Base-by-base conservation (phyloP, 495 filamentous ascomycete species). In the Cercophora newfieldiana region DNA sequence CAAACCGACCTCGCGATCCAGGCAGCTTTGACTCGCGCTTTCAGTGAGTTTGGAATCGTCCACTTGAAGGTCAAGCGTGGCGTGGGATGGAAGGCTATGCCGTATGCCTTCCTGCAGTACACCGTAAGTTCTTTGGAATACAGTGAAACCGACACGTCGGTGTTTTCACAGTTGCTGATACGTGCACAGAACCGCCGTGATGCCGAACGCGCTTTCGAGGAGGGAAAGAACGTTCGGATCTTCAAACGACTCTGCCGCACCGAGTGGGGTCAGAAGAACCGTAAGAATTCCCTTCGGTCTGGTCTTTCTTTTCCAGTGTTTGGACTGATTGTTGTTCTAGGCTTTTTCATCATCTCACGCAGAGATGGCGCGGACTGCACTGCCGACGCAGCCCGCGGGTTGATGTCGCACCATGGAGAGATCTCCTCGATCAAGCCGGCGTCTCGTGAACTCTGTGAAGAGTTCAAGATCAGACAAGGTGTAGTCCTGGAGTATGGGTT, bases 41-140 rank as follows among this genome's bases (percentile, higher is more conserved):
- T 89, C 71, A 73, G 74, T 22, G 66, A 69, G 21, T 89, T 76
- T 67, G 87, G 87, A 19, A 75, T 74, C 8, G 83, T 86, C 51
- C 88, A 80, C 62, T 85, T 88, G 58, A 90, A 90, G 77, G 87
- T 90, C 51, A 81, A 83, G 26, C 85, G 86, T 12, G 87, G 87
- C 68, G 56, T 47, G 25, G 77, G 8, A 19, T 19, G 26, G 16
- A 30, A 75, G 25, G 75, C 82, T 50, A 88, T 88, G 84, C 87
- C 87, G 0, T 89, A 83, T 66, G 87, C 87, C 1, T 90, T 90
- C 66, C 82, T 78, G 61, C 87, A 89, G 72, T 90, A 79, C 64
- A 86, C 82, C 12, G 86, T 87, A 72, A 75, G 82, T 77, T 30
- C 0, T 2, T 19, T 29, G 3, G 5, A 25, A 18, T 25, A 18